These are phyloP conservation scores for Ambrosia hybrid DNA, from an alignment of 140 eudicot genomes.

Conservation along the genomic window DNA sequence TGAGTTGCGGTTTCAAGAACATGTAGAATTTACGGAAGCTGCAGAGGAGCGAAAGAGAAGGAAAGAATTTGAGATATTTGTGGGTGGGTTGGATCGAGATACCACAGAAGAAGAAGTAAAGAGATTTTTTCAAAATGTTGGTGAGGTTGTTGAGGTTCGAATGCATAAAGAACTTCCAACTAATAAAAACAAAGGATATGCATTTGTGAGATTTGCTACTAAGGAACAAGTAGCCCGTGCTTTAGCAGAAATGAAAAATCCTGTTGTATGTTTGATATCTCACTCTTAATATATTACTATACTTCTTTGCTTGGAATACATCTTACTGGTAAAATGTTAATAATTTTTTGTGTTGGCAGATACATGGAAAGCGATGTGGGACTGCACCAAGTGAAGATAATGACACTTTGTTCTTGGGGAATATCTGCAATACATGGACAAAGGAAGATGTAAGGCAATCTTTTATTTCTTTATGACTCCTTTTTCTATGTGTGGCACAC, in stretches of 20 bases:
- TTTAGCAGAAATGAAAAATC: slow-evolving; percentile 71
- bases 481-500: background rate
- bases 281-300: background rate
- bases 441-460: slow-evolving; percentile 62
- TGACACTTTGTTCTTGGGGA: slow-evolving; percentile 77
- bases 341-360: slow-evolving; percentile 32
- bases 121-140: slow-evolving; percentile 57
- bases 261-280: slow-evolving; percentile 54
- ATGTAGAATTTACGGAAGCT: slow-evolving; percentile 49
- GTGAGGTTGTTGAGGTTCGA: slow-evolving; percentile 72
- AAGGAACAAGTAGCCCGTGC: slow-evolving; percentile 80
- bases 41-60: slow-evolving; percentile 61
- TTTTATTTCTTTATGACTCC: background rate
- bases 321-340: slow-evolving; percentile 23
- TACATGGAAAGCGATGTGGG: slow-evolving; percentile 79
- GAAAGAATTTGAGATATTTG: slow-evolving; percentile 74
- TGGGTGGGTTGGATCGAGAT: slow-evolving; percentile 80
- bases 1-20: slow-evolving; percentile 45
- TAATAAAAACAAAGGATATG: slow-evolving; percentile 77
- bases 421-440: slow-evolving; percentile 93
- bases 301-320: slow-evolving; percentile 3
- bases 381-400: slow-evolving; percentile 78
- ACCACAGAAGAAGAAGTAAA: slow-evolving; percentile 65
- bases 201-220: slow-evolving; percentile 68
- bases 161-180: slow-evolving; percentile 52